phyloP scores from a whole-genome alignment of 345 rosid species.

The Sapria himalayana region DNA sequence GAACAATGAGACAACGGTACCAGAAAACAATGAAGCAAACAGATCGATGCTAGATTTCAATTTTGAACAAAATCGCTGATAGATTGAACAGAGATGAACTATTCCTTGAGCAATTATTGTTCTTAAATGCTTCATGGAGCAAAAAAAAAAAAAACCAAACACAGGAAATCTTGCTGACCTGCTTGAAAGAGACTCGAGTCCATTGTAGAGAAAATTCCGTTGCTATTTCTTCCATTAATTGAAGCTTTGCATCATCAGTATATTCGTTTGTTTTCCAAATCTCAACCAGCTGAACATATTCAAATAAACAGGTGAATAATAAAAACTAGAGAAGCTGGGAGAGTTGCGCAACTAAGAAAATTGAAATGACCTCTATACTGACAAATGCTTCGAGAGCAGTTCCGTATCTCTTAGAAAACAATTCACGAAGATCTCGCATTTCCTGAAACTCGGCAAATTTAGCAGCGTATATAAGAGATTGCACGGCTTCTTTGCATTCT shows the following conservation, averaged over 20 bases:
- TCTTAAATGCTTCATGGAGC: neutral
- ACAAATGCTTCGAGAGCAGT: constrained; percentile 23
- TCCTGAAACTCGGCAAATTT: constrained; percentile 72
- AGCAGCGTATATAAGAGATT: constrained; percentile 64
- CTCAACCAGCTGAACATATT: constrained; percentile 26
- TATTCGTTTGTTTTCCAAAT: constrained; percentile 21
- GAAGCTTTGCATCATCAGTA: constrained; percentile 46
- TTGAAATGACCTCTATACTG: constrained; percentile 32
- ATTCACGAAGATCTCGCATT: constrained; percentile 40
- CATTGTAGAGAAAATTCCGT: constrained; percentile 37
- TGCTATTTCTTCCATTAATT: constrained; percentile 34
- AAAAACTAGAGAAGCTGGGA: neutral
- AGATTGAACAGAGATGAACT: constrained; percentile 1
- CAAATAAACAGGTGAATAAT: neutral
- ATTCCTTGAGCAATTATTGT: neutral
- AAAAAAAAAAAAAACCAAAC: neutral
- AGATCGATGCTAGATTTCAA: no score
- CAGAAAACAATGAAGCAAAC: no score
- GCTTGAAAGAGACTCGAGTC: constrained; percentile 45
- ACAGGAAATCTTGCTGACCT: constrained; percentile 24
- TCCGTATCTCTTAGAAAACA: constrained; percentile 45
- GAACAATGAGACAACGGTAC: no score
- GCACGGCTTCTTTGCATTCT: constrained; percentile 56
- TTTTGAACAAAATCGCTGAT: no score
- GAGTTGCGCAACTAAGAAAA: neutral